A percentile compares a stretch with the other conserved stretches of the same genome.
Evolutionary conservation across 345 rosid species (phyloP).

Genomic region (Ceriops tagal): DNA sequence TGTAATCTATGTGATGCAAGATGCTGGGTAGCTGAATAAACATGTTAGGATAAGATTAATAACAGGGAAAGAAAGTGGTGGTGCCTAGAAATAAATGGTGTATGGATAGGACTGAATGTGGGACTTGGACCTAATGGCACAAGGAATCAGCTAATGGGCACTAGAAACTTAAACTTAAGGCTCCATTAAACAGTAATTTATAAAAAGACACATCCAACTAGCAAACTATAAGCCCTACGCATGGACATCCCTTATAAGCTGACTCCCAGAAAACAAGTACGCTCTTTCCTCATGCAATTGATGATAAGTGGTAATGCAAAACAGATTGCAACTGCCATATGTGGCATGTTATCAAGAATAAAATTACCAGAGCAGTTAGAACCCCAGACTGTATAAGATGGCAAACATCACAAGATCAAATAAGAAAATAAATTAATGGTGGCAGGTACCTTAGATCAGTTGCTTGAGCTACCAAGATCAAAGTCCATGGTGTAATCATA

Average conservation of each 20-base stretch:
- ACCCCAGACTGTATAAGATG: not conserved
- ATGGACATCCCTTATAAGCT: not conserved
- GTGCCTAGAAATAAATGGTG: too few species aligned
- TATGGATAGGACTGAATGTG: too few species aligned
- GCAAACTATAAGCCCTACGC: not conserved
- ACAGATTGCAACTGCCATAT: not conserved
- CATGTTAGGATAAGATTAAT: too few species aligned
- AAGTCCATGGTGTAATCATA: slow-evolving; percentile 95
- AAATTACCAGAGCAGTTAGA: not conserved
- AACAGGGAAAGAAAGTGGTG: too few species aligned
- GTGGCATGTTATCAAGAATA: not conserved
- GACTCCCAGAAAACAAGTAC: not conserved
- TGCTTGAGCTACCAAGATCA: slow-evolving; percentile 89
- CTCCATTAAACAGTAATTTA: not conserved
- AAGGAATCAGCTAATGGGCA: not conserved
- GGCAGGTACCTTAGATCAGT: slow-evolving; percentile 30
- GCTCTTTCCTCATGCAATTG: not conserved
- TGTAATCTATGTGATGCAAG: not conserved
- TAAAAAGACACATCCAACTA: too few species aligned
- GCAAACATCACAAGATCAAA: not conserved
- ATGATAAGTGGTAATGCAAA: not conserved
- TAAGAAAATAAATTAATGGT: not conserved
- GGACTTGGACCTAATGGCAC: too few species aligned
- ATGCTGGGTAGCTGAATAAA: too few species aligned
- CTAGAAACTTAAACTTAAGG: not conserved